A percentile compares a stretch with the other conserved stretches of the same genome.
phyloP scores from a whole-genome alignment of 345 rosid genomes.

The Brassica incana region DNA sequence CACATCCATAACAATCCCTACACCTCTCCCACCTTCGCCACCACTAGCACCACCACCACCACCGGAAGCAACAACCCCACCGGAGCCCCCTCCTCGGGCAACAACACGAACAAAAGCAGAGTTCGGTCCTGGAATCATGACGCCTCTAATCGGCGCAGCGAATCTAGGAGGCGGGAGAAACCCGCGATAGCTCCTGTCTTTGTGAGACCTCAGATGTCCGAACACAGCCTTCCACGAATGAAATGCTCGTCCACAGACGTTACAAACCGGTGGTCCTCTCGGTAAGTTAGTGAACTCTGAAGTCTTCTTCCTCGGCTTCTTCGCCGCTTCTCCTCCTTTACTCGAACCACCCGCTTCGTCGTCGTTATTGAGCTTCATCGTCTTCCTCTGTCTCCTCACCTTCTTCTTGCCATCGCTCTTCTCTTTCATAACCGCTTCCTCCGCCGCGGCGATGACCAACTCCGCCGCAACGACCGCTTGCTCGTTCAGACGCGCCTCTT shows the following conservation, averaged over 20 bases:
- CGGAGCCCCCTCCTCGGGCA: background rate
- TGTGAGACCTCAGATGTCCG: conserved; percentile 46
- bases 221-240: conserved; percentile 41
- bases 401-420: background rate
- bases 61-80: background rate
- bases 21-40: background rate
- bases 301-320: background rate
- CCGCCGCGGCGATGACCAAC: conserved; percentile 10
- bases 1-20: conserved; percentile 26
- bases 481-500: conserved; percentile 3
- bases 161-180: conserved; percentile 39
- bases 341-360: background rate
- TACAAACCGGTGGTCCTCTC: conserved; percentile 26
- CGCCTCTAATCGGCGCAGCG: background rate
- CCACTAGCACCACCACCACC: background rate
- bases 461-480: conserved; percentile 25
- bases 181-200: conserved; percentile 7
- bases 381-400: background rate
- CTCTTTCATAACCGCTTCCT: conserved; percentile 25
- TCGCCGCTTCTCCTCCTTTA: background rate
- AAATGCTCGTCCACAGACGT: conserved; percentile 30
- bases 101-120: background rate
- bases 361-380: background rate
- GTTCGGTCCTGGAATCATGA: background rate
- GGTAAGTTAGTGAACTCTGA: conserved; percentile 19